Conservation (phyloP, 495 filamentous ascomycete species). For the Neurospora pannonica region DNA sequence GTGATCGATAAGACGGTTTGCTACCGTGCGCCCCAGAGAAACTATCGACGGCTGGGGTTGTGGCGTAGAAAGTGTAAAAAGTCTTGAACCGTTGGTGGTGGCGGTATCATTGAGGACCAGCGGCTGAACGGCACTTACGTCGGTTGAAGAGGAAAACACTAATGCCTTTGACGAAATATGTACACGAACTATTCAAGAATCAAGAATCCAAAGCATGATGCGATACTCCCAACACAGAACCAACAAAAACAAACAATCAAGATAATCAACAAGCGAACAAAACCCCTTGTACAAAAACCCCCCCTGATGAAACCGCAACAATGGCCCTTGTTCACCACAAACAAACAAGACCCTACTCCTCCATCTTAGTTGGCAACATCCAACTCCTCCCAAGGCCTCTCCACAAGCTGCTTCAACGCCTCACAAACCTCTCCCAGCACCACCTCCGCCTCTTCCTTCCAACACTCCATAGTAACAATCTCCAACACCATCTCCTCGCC, state of each 20-base stretch:
- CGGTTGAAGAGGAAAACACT: not conserved
- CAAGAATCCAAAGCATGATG: too few species aligned
- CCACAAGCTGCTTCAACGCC: slow-evolving; percentile 20
- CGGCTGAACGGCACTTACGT: not conserved
- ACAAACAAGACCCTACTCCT: not conserved
- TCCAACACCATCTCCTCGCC: slow-evolving; percentile 31
- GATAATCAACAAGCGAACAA: not conserved
- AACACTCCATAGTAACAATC: slow-evolving; percentile 34
- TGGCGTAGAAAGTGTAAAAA: not conserved
- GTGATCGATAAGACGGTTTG: not conserved
- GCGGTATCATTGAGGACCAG: not conserved
- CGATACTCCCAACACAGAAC: not conserved
- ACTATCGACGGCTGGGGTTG: not conserved
- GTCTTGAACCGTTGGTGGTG: not conserved
- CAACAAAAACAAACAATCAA: not conserved
- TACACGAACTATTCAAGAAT: not conserved
- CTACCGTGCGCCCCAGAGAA: not conserved
- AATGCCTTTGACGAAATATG: not conserved
- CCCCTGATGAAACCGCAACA: not conserved
- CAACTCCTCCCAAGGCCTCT: slow-evolving; percentile 14
- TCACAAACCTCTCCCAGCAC: slow-evolving; percentile 26
- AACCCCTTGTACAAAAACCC: not conserved
- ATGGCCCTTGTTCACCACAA: not conserved
- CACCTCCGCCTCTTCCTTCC: slow-evolving; percentile 26
- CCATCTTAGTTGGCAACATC: not conserved